These are phyloP conservation scores for Penicillium sp. DNA, from an alignment of 2,329 filamentous ascomycete species.

Conservation along the genomic window DNA sequence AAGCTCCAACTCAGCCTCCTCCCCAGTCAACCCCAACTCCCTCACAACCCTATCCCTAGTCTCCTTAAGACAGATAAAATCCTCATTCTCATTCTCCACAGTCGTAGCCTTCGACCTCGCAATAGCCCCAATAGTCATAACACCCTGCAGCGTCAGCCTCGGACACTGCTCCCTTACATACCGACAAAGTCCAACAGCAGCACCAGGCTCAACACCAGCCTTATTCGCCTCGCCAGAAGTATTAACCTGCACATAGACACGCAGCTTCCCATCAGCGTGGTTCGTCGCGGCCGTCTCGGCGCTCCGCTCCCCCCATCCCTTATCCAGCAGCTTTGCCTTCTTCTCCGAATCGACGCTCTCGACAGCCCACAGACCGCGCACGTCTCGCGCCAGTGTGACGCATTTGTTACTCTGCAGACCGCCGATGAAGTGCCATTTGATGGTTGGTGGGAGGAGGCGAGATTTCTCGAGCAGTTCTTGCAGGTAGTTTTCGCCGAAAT, in stretches of 20 bases:
- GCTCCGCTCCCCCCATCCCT: slow-evolving; percentile 60
- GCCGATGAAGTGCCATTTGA: slow-evolving; percentile 96
- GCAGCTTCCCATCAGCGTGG: slow-evolving; percentile 47
- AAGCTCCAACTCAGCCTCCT: slow-evolving; percentile 64
- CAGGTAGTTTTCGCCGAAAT: slow-evolving; percentile 97
- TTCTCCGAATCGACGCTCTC: slow-evolving; percentile 84
- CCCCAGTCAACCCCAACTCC: slow-evolving; percentile 53
- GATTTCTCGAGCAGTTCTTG: slow-evolving; percentile 88
- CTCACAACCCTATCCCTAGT: slow-evolving; percentile 66
- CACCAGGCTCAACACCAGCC: slow-evolving; percentile 69
- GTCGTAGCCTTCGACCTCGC: slow-evolving; percentile 72
- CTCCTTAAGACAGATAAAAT: slow-evolving; percentile 68
- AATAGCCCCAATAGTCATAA: slow-evolving; percentile 98
- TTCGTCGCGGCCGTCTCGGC: slow-evolving; percentile 33
- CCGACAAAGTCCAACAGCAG: slow-evolving; percentile 61
- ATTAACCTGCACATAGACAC: slow-evolving; percentile 90
- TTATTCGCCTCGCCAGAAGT: slow-evolving; percentile 86
- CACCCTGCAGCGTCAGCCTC: slow-evolving; percentile 67
- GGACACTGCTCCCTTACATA: slow-evolving; percentile 69
- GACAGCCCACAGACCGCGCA: slow-evolving; percentile 86
- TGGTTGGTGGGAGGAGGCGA: slow-evolving; percentile 64
- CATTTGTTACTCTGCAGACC: slow-evolving; percentile 92
- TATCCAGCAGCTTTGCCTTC: slow-evolving; percentile 79
- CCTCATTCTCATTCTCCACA: slow-evolving; percentile 80
- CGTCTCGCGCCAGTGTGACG: slow-evolving; percentile 73